Conservation (phyloP, 805 yeast genomes). For the Yamadazyma olivae region DNA sequence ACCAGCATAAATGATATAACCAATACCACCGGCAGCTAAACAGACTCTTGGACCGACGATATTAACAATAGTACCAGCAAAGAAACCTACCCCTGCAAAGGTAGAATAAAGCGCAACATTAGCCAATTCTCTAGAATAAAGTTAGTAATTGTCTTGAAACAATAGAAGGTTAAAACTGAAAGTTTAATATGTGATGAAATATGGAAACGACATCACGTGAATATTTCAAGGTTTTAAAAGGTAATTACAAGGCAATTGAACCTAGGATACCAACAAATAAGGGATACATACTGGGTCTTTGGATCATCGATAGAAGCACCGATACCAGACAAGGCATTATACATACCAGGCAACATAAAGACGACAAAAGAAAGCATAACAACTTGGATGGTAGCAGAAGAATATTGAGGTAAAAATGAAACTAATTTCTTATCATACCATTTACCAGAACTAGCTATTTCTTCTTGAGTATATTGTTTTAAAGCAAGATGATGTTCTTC, state of each 20-base stretch:
- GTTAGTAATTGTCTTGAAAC: too few species aligned
- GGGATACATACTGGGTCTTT: too few species aligned
- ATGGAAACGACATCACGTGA: too few species aligned
- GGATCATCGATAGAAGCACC: constrained; percentile 46
- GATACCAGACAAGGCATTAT: constrained; percentile 48
- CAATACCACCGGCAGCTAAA: constrained; percentile 51
- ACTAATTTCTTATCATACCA: constrained; percentile 37
- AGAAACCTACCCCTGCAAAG: constrained; percentile 56
- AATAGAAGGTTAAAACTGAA: too few species aligned
- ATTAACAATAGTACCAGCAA: constrained; percentile 55
- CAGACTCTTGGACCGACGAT: constrained; percentile 43
- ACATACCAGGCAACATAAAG: constrained; percentile 53
- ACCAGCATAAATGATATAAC: constrained; percentile 53
- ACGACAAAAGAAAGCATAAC: constrained; percentile 45
- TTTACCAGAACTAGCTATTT: constrained; percentile 28
- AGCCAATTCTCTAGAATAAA: constrained; percentile 48
- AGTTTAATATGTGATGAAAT: too few species aligned
- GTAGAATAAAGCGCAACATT: constrained; percentile 52
- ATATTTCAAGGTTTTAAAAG: too few species aligned
- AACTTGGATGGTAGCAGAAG: constrained; percentile 39
- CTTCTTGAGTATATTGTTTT: constrained; percentile 23
- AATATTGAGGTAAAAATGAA: constrained; percentile 32
- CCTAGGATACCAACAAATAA: too few species aligned
- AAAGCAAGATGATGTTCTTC: constrained; percentile 16
- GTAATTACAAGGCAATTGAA: too few species aligned